Evolutionary conservation across 768 basidiomycete species (phyloP), one percentile per base, ranked within the genome.

Genomic region (Kwoniella sp.): DNA sequence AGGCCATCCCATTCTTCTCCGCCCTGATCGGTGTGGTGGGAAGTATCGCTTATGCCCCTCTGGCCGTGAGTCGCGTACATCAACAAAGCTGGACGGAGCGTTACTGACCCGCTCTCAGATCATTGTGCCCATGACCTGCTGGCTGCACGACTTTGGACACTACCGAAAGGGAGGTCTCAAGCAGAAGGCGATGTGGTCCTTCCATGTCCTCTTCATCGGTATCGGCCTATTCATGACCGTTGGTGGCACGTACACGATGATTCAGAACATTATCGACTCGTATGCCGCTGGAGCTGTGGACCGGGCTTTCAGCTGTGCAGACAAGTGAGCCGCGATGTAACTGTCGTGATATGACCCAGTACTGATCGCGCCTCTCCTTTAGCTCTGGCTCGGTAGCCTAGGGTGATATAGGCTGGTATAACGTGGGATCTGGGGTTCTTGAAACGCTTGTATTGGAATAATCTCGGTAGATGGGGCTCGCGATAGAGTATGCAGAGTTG

Each of bases 21-120:
- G 52, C 46, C 26, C 37, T 61, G n/a, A 46, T 65, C 25, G 63
- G 63, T 14, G 51, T 65, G 6, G 42, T 61, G 15, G 63, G 59
- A 3, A 52, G 60, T 23, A 22, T 62, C 33, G 59, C 58, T 17
- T 50, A 54, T 26, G 34, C 59, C 2, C 53, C 56, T 14, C 19
- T 60, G 20, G 49, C 50, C 17, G 44, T 57, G 32, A 51, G 50
- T 51, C 3, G 4, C n/a, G 12, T 20, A 36, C 8, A 9, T 9
- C 12, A 3, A 17, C 19, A 34, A 10, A 23, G 17, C 23, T 15
- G 28, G 36, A 8, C 46, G n/a, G 47, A 15, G 17, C 6, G 6
- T 38, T 27, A 38, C 17, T 27, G 23, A 37, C 25, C 20, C 34
- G 17, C 17, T 43, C 17, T 43, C 39, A 50, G 55, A 43, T 31